These are phyloP conservation scores for Elongisporangium undulatum DNA, from an alignment of 352 stramenopile species.

Conservation along the genomic window DNA sequence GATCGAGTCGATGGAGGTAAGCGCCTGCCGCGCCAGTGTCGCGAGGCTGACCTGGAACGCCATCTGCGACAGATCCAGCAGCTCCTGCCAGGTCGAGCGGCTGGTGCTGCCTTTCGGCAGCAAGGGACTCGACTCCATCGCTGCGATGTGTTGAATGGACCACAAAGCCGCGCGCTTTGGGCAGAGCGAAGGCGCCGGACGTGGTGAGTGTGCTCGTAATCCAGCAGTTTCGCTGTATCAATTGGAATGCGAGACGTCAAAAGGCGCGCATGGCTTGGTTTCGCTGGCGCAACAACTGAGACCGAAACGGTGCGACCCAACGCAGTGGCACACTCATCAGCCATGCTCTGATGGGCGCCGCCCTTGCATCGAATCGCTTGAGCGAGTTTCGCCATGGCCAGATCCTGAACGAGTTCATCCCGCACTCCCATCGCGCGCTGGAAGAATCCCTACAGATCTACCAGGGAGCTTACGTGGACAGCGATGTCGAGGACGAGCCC, in stretches of 20 bases:
- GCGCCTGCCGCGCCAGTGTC: constrained; percentile 51
- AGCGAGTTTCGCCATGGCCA: constrained; percentile 17
- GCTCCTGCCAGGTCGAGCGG: constrained; percentile 42
- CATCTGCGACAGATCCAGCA: constrained; percentile 54
- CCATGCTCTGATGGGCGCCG: constrained; percentile 14
- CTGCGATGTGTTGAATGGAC: neutral
- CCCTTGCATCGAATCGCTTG: constrained; percentile 14
- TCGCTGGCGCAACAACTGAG: too few relatives aligned
- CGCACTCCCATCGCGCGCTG: constrained; percentile 33
- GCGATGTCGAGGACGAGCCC: constrained; percentile 19
- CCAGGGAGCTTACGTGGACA: constrained; percentile 14
- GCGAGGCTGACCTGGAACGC: constrained; percentile 59
- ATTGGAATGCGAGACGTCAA: neutral
- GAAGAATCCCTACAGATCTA: constrained; percentile 64
- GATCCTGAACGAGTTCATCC: constrained; percentile 54
- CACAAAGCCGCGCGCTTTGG: neutral
- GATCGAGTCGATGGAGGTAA: constrained; percentile 67
- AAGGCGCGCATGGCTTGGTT: neutral
- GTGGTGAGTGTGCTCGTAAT: neutral
- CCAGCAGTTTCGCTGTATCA: neutral
- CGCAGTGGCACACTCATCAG: neutral
- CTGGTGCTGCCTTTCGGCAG: constrained; percentile 23
- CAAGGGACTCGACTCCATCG: constrained; percentile 40
- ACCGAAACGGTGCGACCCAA: neutral
- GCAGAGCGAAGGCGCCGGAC: neutral